These are phyloP conservation scores for Volvox africanus DNA, from an alignment of 139 green algal genomes.

Conservation along the genomic window DNA sequence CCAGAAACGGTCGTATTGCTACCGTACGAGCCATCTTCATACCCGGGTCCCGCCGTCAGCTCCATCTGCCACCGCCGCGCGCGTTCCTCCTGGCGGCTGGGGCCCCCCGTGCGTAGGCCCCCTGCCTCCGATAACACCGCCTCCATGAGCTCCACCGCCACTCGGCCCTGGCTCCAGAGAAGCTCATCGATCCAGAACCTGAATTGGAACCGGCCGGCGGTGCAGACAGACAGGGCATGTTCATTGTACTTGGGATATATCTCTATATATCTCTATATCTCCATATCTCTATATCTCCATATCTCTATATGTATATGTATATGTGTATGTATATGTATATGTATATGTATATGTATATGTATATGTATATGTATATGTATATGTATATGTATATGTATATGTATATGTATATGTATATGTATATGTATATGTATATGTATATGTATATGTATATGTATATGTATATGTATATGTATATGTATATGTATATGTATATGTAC, in stretches of 20 bases:
- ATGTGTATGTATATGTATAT: background rate
- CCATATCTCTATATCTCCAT: background rate
- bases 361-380: too few species aligned
- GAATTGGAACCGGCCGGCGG: background rate
- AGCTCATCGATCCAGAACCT: constrained; percentile 66
- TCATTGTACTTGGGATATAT: too few species aligned
- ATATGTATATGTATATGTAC: too few species aligned
- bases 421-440: too few species aligned
- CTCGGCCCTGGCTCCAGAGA: constrained; percentile 64
- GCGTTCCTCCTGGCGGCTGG: background rate
- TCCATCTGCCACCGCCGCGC: background rate
- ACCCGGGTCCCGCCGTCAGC: background rate
- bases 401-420: too few species aligned
- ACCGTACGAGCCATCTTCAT: background rate
- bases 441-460: too few species aligned
- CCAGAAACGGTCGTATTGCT: too few species aligned
- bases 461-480: too few species aligned
- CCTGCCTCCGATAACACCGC: constrained; percentile 53
- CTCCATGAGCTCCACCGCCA: constrained; percentile 58
- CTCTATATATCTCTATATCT: too few species aligned
- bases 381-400: too few species aligned
- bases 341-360: too few species aligned
- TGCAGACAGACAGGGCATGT: too few species aligned
- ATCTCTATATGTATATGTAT: background rate
- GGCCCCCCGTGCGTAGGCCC: constrained; percentile 52